Conservation (phyloP, 1,284 basidiomycete species). For the Malassezia obtusa region DNA sequence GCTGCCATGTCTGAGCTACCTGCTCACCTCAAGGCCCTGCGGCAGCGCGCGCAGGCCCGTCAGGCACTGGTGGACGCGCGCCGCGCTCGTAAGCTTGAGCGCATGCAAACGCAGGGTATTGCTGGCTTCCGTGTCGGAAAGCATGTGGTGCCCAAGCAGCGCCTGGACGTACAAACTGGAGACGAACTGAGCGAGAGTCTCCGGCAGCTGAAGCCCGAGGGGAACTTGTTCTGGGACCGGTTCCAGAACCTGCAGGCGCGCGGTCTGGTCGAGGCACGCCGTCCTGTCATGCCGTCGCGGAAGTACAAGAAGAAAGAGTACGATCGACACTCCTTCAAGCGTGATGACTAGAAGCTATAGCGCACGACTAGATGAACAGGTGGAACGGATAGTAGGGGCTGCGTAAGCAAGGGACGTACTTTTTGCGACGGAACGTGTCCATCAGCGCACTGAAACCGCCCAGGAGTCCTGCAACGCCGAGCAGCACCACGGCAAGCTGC, state of each 20-base stretch:
- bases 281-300: conserved; percentile 47
- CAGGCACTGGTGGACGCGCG: conserved; percentile 19
- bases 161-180: conserved; percentile 68
- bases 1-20: conserved; percentile 25
- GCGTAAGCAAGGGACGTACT: neutral
- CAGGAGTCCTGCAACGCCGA: neutral
- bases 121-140: conserved; percentile 28
- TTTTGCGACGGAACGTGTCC: conserved; percentile 7
- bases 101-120: conserved; percentile 22
- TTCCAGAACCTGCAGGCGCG: conserved; percentile 72
- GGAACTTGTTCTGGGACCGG: conserved; percentile 81
- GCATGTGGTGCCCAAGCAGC: conserved; percentile 19
- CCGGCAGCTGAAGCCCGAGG: conserved; percentile 79
- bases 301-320: conserved; percentile 4
- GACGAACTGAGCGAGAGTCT: conserved; percentile 83
- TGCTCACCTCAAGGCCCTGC: conserved; percentile 10
- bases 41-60: neutral
- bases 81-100: conserved; percentile 18
- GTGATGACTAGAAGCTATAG: conserved; percentile 6
- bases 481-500: conserved; percentile 9
- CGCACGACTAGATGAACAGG: conserved; percentile 7
- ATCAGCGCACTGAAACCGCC: conserved; percentile 5
- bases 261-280: conserved; percentile 65
- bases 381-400: conserved; percentile 13
- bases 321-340: conserved; percentile 16